A percentile compares a stretch with the other conserved stretches of the same genome.
Conservation (phyloP, 768 basidiomycete genomes). For the Psilocybe tampanensis region DNA sequence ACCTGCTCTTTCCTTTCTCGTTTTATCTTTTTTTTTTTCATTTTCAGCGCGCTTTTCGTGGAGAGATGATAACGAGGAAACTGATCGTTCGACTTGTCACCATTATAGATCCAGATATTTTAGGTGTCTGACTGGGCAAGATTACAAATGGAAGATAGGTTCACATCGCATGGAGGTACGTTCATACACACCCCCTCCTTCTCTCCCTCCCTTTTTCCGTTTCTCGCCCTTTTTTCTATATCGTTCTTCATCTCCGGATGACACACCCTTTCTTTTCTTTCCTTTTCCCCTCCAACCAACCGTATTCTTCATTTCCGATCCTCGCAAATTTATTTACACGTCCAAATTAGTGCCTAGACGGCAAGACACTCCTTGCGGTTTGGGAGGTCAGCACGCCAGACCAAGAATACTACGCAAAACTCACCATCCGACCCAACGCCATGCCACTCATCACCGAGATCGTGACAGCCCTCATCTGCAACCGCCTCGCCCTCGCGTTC, state of each 20-base stretch:
- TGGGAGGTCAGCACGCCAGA: conserved; percentile 68
- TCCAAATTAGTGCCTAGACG: conserved; percentile 57
- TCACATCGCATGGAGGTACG: conserved; percentile 58
- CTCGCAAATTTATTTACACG: conserved; percentile 23
- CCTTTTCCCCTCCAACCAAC: not conserved
- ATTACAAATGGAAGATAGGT: conserved; percentile 75
- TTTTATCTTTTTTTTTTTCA: not conserved
- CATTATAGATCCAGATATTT: conserved; percentile 71
- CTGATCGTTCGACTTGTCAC: not conserved
- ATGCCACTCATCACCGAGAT: conserved; percentile 75
- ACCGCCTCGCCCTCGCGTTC: conserved; percentile 66
- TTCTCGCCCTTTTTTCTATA: conserved; percentile 1
- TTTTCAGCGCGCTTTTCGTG: not conserved
- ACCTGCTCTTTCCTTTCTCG: too few species aligned
- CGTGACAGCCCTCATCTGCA: conserved; percentile 72
- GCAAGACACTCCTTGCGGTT: conserved; percentile 58
- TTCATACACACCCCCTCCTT: conserved; percentile 48
- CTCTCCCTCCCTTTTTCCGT: conserved; percentile 1
- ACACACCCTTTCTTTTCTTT: not conserved
- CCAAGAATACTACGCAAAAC: conserved; percentile 58
- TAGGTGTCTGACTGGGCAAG: conserved; percentile 64
- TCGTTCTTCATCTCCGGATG: not conserved
- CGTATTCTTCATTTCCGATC: conserved; percentile 1
- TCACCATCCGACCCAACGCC: conserved; percentile 60
- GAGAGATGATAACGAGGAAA: not conserved